Conservation (phyloP, 495 filamentous ascomycete species). For the Podospora conica region DNA sequence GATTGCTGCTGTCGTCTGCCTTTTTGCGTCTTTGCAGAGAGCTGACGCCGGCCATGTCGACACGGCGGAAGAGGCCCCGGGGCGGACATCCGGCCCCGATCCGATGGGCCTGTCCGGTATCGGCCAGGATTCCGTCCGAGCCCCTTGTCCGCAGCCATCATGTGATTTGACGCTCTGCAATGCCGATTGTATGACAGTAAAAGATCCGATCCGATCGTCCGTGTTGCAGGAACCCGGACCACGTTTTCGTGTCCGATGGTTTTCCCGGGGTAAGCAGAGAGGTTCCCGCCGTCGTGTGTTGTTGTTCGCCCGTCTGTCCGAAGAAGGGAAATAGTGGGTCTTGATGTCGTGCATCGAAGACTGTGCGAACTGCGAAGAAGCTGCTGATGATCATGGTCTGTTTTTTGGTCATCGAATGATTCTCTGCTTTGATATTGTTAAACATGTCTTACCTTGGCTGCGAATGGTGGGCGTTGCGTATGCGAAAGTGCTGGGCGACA, state of each 20-base stretch:
- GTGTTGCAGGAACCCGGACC: neutral
- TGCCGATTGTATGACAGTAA: neutral
- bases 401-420: neutral
- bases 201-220: neutral
- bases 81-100: neutral
- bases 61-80: neutral
- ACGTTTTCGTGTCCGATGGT: neutral
- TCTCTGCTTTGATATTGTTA: neutral
- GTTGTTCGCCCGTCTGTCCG: neutral
- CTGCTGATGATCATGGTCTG: neutral
- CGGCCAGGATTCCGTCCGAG: neutral
- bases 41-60: neutral
- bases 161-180: neutral
- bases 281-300: neutral
- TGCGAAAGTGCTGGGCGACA: too few species aligned
- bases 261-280: neutral
- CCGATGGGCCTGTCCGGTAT: neutral
- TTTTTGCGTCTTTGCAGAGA: neutral
- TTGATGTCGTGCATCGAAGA: neutral
- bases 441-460: neutral
- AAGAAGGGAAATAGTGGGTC: neutral
- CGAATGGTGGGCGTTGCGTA: neutral
- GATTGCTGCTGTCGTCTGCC: neutral
- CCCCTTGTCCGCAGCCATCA: neutral
- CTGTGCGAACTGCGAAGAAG: neutral